These are phyloP conservation scores for Leccinum subspadiceum DNA, from an alignment of 1,284 basidiomycete genomes.

Conservation along the genomic window DNA sequence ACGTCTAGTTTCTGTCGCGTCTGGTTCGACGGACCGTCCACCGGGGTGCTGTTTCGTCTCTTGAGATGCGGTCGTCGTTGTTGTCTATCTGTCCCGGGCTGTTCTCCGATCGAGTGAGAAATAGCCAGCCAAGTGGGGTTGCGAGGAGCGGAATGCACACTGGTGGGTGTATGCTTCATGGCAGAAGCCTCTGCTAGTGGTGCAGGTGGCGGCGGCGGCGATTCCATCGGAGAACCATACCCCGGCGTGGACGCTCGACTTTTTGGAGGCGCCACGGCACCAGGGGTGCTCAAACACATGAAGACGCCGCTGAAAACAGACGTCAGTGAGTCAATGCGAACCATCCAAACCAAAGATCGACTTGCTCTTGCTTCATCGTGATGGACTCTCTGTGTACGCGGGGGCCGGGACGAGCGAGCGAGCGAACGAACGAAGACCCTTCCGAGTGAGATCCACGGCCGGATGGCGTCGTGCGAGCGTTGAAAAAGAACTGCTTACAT, in stretches of 20 bases:
- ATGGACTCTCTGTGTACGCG: conserved; percentile 23
- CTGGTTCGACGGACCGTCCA: conserved; percentile 1
- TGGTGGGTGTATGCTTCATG: conserved; percentile 9
- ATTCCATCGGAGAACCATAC: not conserved
- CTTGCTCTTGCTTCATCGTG: conserved; percentile 25
- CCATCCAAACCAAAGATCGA: conserved; percentile 1
- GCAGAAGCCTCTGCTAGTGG: not conserved
- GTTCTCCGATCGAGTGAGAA: not conserved
- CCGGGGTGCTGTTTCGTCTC: conserved; percentile 7
- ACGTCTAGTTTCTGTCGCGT: conserved; percentile 18
- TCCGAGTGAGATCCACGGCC: conserved; percentile 10
- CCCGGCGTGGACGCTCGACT: not conserved
- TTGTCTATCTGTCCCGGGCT: conserved; percentile 20
- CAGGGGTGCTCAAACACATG: conserved; percentile 14
- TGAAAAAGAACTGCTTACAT: conserved; percentile 18
- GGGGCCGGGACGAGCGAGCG: too few relatives aligned
- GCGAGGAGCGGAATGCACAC: conserved; percentile 8
- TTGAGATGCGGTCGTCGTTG: conserved; percentile 11
- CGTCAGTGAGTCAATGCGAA: not conserved
- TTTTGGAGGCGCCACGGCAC: not conserved
- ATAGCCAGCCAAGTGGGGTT: not conserved
- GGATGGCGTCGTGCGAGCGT: not conserved
- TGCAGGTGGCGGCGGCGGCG: not conserved
- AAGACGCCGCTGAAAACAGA: conserved; percentile 10
- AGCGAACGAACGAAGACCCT: not conserved